Percentiles rank a stretch among this genome's conserved stretches.
Evolutionary conservation across 2,329 filamentous ascomycete species (phyloP).

Genomic region (Aureobasidium vineae): DNA sequence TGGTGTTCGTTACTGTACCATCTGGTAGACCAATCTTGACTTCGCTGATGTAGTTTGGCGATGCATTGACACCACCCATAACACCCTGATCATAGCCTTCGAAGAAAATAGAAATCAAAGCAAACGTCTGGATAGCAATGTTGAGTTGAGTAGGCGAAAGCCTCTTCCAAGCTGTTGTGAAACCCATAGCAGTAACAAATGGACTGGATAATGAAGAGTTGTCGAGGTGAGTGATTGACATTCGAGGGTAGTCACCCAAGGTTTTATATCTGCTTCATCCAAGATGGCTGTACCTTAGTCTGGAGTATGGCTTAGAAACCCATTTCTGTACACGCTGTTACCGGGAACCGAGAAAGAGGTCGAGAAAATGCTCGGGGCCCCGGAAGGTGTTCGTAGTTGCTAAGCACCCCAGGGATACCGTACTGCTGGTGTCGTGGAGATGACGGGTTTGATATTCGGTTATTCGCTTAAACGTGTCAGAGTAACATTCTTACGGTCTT

Average conservation of each 20-base stretch:
- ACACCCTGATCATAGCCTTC: conserved; percentile 56
- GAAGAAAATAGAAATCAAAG: conserved; percentile 40
- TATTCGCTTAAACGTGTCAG: not conserved
- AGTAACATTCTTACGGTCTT: not conserved
- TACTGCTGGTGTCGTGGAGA: conserved; percentile 4
- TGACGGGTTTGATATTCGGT: conserved; percentile 6
- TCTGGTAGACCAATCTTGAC: conserved; percentile 49
- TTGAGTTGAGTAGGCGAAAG: conserved; percentile 47
- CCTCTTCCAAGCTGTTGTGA: conserved; percentile 45
- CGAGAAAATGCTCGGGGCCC: conserved; percentile 5
- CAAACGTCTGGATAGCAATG: conserved; percentile 41
- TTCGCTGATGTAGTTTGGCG: conserved; percentile 44
- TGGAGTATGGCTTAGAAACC: not conserved
- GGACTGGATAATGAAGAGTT: not conserved
- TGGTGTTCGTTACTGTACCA: conserved; percentile 49
- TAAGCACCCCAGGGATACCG: not conserved
- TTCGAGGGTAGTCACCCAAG: not conserved
- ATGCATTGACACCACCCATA: conserved; percentile 53
- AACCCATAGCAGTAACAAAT: conserved; percentile 38
- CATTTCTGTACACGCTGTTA: not conserved
- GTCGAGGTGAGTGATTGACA: not conserved
- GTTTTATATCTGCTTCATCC: not conserved
- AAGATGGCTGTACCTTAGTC: not conserved
- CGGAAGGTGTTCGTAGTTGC: conserved; percentile 3
- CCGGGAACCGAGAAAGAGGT: not conserved